Conservation (phyloP, 2,329 filamentous ascomycete genomes). For the Pseudonectria foliicola region DNA sequence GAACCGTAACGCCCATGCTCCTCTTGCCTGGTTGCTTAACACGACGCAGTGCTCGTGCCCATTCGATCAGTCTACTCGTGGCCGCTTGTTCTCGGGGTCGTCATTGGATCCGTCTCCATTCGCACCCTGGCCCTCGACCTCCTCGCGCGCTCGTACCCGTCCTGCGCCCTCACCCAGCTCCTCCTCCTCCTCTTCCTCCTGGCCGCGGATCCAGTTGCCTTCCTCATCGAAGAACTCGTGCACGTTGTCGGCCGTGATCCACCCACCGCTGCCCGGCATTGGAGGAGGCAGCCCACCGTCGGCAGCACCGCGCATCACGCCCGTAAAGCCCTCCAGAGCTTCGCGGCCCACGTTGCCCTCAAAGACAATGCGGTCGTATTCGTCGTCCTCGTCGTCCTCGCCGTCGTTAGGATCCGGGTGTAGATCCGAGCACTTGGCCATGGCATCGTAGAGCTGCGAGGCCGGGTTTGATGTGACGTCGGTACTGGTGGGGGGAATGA, state of each 20-base stretch:
- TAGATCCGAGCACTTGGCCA: constrained; percentile 67
- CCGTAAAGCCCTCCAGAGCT: constrained; percentile 49
- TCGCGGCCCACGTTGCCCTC: constrained; percentile 44
- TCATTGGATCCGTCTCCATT: constrained; percentile 34
- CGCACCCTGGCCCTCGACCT: constrained; percentile 41
- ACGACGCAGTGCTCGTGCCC: neutral
- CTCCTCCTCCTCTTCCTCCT: constrained; percentile 32
- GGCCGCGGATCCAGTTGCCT: constrained; percentile 64
- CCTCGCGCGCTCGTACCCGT: constrained; percentile 46
- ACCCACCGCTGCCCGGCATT: constrained; percentile 67
- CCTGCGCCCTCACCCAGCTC: constrained; percentile 60
- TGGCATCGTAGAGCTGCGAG: constrained; percentile 55
- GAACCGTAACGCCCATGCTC: constrained; percentile 18
- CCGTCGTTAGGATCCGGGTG: constrained; percentile 62
- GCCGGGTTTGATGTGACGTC: constrained; percentile 16
- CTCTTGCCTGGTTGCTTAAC: constrained; percentile 1
- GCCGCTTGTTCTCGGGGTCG: constrained; percentile 40
- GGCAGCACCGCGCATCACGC: constrained; percentile 42
- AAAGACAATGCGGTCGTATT: constrained; percentile 49
- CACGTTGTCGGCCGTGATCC: constrained; percentile 91
- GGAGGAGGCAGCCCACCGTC: constrained; percentile 54
- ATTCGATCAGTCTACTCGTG: constrained; percentile 34
- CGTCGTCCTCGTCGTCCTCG: constrained; percentile 50
- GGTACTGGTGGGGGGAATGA: constrained; percentile 43
- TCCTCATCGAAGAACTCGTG: constrained; percentile 74